These are phyloP conservation scores for Verticillium isaacii DNA, from an alignment of 2,329 filamentous ascomycete genomes.

Conservation along the genomic window DNA sequence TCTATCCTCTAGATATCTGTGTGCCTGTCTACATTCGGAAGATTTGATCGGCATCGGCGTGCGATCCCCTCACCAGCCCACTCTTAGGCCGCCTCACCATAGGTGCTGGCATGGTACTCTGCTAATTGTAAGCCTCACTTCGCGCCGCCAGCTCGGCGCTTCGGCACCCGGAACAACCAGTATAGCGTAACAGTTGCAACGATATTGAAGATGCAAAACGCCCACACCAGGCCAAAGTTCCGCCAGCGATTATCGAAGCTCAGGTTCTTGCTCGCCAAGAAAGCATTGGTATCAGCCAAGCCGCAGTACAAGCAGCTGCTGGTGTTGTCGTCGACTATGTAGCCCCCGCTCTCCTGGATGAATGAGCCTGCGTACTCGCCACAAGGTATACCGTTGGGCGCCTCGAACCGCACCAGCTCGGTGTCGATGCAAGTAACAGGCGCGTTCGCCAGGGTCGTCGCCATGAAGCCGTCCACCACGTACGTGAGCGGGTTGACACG, in stretches of 20 bases:
- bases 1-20: too few species aligned
- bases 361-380: conserved; percentile 47
- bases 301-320: conserved; percentile 12
- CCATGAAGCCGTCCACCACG: conserved; percentile 61
- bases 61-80: too few species aligned
- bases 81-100: too few species aligned
- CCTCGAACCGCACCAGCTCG: conserved; percentile 60
- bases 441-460: conserved; percentile 58
- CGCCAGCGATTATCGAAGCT: conserved; percentile 48
- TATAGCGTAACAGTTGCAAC: conserved; percentile 41
- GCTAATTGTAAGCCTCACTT: too few species aligned
- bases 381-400: conserved; percentile 50
- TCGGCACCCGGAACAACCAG: conserved; percentile 30
- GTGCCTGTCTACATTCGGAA: too few species aligned
- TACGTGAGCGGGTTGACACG: conserved; percentile 65
- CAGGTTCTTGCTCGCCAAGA: conserved; percentile 25
- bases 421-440: conserved; percentile 55
- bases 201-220: conserved; percentile 49
- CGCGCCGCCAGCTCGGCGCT: neutral
- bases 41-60: too few species aligned
- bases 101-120: too few species aligned
- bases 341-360: conserved; percentile 40
- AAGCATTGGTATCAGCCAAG: conserved; percentile 7
- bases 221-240: conserved; percentile 45
- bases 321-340: conserved; percentile 34